Base-by-base conservation (phyloP, 164 flowering plant species). In the Houttuynia cordata region DNA sequence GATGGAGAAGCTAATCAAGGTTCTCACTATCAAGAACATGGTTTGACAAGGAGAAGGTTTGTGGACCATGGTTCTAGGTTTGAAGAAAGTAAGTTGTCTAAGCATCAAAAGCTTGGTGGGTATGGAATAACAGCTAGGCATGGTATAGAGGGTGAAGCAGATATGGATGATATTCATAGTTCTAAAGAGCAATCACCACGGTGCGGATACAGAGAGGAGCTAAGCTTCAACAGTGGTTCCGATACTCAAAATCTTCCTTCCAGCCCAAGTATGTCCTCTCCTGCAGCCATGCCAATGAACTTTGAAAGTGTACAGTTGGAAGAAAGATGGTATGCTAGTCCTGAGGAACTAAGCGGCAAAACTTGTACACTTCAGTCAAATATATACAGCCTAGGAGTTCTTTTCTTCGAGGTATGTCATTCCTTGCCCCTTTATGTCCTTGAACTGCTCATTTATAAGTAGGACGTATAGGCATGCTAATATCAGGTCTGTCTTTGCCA, bases 301-400 rank as follows among this genome's bases (percentile, higher is more conserved):
- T 64, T 69, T 67, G 58, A 10, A 24, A 65, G 58, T 64, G 62
- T 64, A 61, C 76, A 56, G 57, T 65, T 78, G 68, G 97, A 93
- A 77, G 85, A 82, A 68, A 81, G 78, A 73, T 93, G 97, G 97
- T 93, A 93, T 70, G 62, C 73, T 56, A 79, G 87, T 73, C 97
- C 97, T 18, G 96, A 84, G 81, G 83, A 75, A 71, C 67, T 71
- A 19, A 60, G 24, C 63, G 84, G 62, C 40, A 73, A 72, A 47
- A 63, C 68, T 21, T 73, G 79, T 76, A 72, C 83, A 21, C 57
- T 73, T 20, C 76, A 83, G 25, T 79, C 97, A 64, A 86, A 93
- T 69, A 79, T 90, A 40, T 93, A 89, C 74, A 68, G 74, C 64
- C 77, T 93, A n/a, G 99, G 99, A 56, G 79, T 93, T 71, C 87